Conservation (phyloP, 1,284 basidiomycete genomes). For the Trichosporon coremiiforme region DNA sequence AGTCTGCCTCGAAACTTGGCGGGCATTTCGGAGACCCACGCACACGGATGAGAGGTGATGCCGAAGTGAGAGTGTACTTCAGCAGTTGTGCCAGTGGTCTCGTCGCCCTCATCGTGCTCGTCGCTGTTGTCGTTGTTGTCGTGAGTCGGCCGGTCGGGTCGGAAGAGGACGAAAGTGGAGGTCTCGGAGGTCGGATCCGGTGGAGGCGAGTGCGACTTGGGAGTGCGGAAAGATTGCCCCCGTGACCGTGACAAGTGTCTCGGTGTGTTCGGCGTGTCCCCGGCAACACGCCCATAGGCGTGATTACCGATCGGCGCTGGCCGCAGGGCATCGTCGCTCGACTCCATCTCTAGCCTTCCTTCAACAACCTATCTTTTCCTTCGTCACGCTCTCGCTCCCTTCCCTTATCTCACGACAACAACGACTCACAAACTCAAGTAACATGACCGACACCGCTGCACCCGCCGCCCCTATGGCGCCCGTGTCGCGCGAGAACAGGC, state of each 20-base stretch:
- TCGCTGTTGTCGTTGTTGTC: background rate
- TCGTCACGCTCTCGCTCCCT: background rate
- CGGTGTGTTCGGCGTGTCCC: background rate
- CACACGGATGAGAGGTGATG: constrained; percentile 22
- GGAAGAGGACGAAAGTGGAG: constrained; percentile 15
- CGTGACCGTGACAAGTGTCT: background rate
- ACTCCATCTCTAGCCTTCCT: background rate
- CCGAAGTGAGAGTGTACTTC: constrained; percentile 10
- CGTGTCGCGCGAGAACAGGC: constrained; percentile 57
- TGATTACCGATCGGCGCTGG: constrained; percentile 18
- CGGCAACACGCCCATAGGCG: background rate
- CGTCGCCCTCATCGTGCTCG: constrained; percentile 8
- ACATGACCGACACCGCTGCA: constrained; percentile 19
- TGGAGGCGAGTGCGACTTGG: background rate
- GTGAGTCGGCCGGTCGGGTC: background rate
- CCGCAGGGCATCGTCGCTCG: background rate
- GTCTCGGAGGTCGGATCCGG: background rate
- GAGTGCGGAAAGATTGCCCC: background rate
- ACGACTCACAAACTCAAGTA: background rate
- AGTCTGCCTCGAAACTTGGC: constrained; percentile 36
- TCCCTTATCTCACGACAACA: background rate
- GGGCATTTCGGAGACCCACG: constrained; percentile 10
- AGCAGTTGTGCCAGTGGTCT: background rate
- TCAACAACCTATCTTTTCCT: background rate
- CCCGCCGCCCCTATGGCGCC: constrained; percentile 50